phyloP scores from a whole-genome alignment of 164 flowering plant species.

The Sedum album region DNA sequence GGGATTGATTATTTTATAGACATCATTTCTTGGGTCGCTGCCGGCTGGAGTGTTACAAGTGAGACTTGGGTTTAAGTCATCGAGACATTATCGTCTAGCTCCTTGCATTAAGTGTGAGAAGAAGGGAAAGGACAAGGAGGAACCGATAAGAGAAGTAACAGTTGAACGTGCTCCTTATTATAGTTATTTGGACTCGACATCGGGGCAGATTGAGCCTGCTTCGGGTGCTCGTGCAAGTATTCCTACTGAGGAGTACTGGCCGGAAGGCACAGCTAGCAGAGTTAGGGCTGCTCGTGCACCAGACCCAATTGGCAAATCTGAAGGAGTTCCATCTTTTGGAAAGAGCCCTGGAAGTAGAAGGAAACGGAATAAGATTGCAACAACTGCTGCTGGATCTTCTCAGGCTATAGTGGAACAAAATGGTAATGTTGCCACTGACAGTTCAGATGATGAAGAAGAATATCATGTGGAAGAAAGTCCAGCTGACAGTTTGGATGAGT shows the following conservation, averaged over 20 bases:
- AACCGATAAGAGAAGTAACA: conserved; percentile 26
- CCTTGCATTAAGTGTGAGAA: conserved; percentile 60
- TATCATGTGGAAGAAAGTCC: background rate
- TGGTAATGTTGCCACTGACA: conserved; percentile 29
- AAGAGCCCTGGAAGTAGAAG: conserved; percentile 90
- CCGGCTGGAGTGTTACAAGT: conserved; percentile 22
- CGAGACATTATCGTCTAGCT: conserved; percentile 18
- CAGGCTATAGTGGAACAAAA: conserved; percentile 25
- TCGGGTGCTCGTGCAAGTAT: conserved; percentile 90
- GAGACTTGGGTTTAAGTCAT: conserved; percentile 17
- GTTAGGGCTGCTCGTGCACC: conserved; percentile 93
- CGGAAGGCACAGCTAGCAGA: conserved; percentile 81
- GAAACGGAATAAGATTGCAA: conserved; percentile 46
- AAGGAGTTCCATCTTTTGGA: conserved; percentile 71
- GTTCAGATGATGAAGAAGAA: conserved; percentile 17
- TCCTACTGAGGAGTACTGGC: conserved; percentile 82
- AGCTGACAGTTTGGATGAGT: conserved; percentile 36
- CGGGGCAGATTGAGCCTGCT: conserved; percentile 88
- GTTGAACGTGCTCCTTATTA: conserved; percentile 69
- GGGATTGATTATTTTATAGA: conserved; percentile 18
- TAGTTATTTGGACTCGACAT: conserved; percentile 71
- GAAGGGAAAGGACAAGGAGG: conserved; percentile 59
- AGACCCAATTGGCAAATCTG: conserved; percentile 60
- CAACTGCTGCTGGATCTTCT: conserved; percentile 32
- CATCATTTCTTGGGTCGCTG: conserved; percentile 37